These are phyloP conservation scores for Strobilomyces echinocephalus DNA, from an alignment of 768 basidiomycete species.

Conservation along the genomic window DNA sequence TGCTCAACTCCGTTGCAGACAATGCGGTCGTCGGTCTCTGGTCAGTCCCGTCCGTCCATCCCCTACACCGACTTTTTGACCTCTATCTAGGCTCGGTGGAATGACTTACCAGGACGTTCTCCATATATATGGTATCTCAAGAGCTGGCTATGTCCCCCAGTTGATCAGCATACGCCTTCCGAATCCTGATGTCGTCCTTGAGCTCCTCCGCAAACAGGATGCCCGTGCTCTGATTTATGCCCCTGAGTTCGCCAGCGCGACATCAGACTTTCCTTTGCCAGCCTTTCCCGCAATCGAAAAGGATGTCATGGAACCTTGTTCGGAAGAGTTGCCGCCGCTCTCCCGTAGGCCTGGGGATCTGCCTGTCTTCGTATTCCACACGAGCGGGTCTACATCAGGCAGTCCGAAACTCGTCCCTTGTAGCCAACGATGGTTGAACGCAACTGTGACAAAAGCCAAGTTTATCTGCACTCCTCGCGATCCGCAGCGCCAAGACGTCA, in stretches of 20 bases:
- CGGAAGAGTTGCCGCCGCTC: constrained; percentile 41
- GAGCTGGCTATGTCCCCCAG: constrained; percentile 76
- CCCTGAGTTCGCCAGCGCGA: constrained; percentile 44
- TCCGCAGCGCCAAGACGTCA: constrained; percentile 58
- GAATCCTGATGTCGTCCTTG: constrained; percentile 64
- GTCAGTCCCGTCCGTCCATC: constrained; percentile 38
- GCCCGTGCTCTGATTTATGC: constrained; percentile 66
- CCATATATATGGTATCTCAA: constrained; percentile 68
- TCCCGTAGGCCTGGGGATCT: constrained; percentile 37
- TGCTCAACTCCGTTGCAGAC: constrained; percentile 40
- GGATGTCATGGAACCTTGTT: constrained; percentile 34
- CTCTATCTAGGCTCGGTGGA: constrained; percentile 56
- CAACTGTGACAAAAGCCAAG: constrained; percentile 57
- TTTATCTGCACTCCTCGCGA: constrained; percentile 46
- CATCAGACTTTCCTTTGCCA: constrained; percentile 45
- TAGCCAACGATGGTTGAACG: constrained; percentile 60
- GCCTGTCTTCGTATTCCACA: constrained; percentile 68
- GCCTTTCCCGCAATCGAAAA: constrained; percentile 42
- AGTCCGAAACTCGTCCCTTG: constrained; percentile 76
- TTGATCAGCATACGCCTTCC: constrained; percentile 75
- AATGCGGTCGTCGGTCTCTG: constrained; percentile 69
- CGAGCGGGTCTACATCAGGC: constrained; percentile 79
- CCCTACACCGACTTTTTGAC: constrained; percentile 7
- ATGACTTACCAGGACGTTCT: constrained; percentile 68
- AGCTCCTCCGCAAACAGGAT: constrained; percentile 57